Percentiles rank a stretch among this genome's conserved stretches.
These are phyloP conservation scores for Spiromastix sp. DNA, from an alignment of 2,329 filamentous ascomycete genomes.

Conservation along the genomic window DNA sequence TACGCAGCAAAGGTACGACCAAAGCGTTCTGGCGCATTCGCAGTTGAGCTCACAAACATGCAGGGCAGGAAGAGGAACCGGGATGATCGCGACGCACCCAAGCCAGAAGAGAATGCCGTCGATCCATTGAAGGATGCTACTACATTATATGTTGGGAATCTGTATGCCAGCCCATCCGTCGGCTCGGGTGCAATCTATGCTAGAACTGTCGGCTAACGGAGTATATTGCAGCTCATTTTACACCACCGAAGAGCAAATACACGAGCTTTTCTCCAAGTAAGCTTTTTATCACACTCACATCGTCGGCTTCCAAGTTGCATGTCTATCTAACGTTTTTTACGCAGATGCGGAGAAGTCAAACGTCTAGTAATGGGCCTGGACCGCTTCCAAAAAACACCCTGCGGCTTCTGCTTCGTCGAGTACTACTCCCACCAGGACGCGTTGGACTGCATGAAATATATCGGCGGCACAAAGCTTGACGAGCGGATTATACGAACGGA, in stretches of 20 bases:
- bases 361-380: conserved; percentile 96
- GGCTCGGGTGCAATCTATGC: background rate
- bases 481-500: conserved; percentile 94
- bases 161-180: conserved; percentile 46
- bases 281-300: too few species aligned
- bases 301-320: too few species aligned
- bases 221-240: conserved; percentile 71
- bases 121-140: conserved; percentile 80
- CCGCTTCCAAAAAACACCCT: conserved; percentile 93
- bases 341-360: conserved; percentile 85
- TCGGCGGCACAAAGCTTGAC: conserved; percentile 95
- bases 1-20: conserved; percentile 63
- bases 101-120: conserved; percentile 50
- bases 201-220: background rate
- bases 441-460: conserved; percentile 96
- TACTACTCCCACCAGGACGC: conserved; percentile 98
- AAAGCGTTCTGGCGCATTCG: conserved; percentile 1
- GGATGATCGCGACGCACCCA: conserved; percentile 44
- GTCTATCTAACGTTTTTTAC: too few species aligned
- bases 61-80: conserved; percentile 64
- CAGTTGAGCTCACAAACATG: conserved; percentile 1
- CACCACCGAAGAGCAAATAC: conserved; percentile 97
- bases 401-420: conserved; percentile 98
- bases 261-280: conserved; percentile 86
- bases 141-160: conserved; percentile 94